Evolutionary conservation across 1,284 basidiomycete species (phyloP), one percentile per base, ranked within the genome.

Genomic region (Cryptococcus hybrid): DNA sequence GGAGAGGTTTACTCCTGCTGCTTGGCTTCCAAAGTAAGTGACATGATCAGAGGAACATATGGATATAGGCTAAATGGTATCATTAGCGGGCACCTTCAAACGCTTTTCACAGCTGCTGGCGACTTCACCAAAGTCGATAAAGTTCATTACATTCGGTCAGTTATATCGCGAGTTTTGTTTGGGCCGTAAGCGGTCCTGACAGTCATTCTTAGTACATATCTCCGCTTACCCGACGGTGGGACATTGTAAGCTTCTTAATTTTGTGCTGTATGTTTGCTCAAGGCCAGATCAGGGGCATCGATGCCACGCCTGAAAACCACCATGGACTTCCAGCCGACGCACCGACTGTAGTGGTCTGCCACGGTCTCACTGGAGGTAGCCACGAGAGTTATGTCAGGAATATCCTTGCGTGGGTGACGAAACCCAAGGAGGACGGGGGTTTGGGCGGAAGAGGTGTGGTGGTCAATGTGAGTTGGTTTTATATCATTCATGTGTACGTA

Each of bases 321-420:
- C 77, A 80, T 24, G 73, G 79, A 11, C 69, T 88, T 8, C 75
- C 79, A 35, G 81, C 85, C 24, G 84, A 87, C 59, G 83, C 88
- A 1, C 92, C 93, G 3, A 86, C 94, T 45, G 80, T 97, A 51
- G 87, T 92, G 8, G 80, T 87, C 61, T 74, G 69, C 38, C 93
- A 96, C 69, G 92, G 92, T 15, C 79, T 95, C 48, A 91, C 90
- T 6, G 92, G 92, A 71, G 92, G 91, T 34, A 91, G 89, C 11
- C 85, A 93, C 73, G 93, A 95, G 81, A 84, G 88, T 18, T 95
- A 95, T 70, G 89, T 96, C 45, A 82, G 91, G 59, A 86, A 89
- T 34, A 82, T 95, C 50, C 78, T 95, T 6, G 82, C 84, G 48
- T 86, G 85, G 58, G 86, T 87, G 64, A 82, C 84, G 30, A 71